These are phyloP conservation scores for Allomyces macrogynus DNA, from an alignment of 192 early-diverging fungal genomes.

Conservation along the genomic window DNA sequence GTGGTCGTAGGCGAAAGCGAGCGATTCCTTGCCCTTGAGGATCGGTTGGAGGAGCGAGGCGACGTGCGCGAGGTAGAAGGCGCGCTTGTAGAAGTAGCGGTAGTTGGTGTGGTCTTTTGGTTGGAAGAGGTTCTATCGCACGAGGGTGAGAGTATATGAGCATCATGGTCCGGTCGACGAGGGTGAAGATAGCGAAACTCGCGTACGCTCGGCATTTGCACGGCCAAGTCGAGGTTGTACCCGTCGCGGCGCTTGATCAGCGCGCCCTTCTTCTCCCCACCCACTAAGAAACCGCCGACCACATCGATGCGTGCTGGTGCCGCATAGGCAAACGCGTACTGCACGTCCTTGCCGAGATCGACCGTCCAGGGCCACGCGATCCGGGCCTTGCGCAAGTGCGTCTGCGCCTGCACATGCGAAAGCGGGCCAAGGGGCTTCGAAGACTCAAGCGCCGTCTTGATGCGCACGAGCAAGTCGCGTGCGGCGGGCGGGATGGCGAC, in stretches of 20 bases:
- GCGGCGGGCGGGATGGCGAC: background rate
- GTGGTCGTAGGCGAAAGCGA: conserved; percentile 2
- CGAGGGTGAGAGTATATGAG: background rate
- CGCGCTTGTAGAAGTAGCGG: conserved; percentile 88
- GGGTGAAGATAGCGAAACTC: too few species aligned
- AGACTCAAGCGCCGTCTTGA: background rate
- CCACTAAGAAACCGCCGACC: conserved; percentile 68
- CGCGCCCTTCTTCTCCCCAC: conserved; percentile 29
- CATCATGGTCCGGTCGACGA: too few species aligned
- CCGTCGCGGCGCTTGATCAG: conserved; percentile 20
- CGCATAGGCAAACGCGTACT: conserved; percentile 59
- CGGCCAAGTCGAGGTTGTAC: conserved; percentile 72
- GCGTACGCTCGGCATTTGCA: conserved; percentile 66
- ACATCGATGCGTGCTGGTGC: conserved; percentile 55
- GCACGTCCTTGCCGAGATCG: conserved; percentile 18
- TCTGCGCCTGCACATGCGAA: background rate
- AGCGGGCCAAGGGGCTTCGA: background rate
- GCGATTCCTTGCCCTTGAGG: background rate
- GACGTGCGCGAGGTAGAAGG: conserved; percentile 69
- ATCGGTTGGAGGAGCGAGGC: conserved; percentile 18
- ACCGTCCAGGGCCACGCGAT: background rate
- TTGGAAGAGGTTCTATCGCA: conserved; percentile 41
- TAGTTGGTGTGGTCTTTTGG: conserved; percentile 87
- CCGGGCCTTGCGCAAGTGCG: background rate
- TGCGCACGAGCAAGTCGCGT: background rate